Evolutionary conservation across 192 early-diverging fungal species (phyloP).

Genomic region (Diversispora epigaea): DNA sequence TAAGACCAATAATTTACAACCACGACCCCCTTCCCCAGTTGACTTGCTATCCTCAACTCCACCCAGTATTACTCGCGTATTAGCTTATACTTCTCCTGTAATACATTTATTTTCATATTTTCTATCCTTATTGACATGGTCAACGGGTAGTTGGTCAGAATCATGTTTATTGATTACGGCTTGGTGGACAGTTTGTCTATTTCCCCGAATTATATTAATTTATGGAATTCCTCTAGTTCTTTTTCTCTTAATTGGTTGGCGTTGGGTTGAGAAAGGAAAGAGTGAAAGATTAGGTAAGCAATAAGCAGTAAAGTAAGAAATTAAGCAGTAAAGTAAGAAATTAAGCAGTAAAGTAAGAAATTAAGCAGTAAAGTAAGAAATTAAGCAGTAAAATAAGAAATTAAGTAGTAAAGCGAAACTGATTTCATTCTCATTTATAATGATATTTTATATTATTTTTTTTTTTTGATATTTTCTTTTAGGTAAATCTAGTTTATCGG

Average conservation of each 20-base stretch:
- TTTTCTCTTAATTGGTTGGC: conserved; percentile 36
- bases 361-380: neutral
- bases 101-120: conserved; percentile 40
- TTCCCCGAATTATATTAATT: conserved; percentile 39
- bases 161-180: conserved; percentile 45
- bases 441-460: too few relatives aligned
- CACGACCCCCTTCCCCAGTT: conserved; percentile 8
- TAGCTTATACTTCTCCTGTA: conserved; percentile 43
- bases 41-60: conserved; percentile 47
- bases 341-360: conserved; percentile 1
- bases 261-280: conserved; percentile 43
- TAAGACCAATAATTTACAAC: too few relatives aligned
- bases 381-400: too few relatives aligned
- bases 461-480: too few relatives aligned
- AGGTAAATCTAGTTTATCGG: conserved; percentile 20
- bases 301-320: neutral
- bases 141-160: conserved; percentile 42
- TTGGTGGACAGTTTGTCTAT: conserved; percentile 50
- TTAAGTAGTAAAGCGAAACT: too few relatives aligned
- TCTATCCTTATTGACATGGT: conserved; percentile 46
- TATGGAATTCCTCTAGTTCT: conserved; percentile 38
- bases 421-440: too few relatives aligned
- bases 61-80: conserved; percentile 43
- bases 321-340: too few relatives aligned
- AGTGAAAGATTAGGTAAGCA: conserved; percentile 31